Percentiles rank a stretch among this genome's conserved stretches.
These are phyloP conservation scores for Articulospora tetracladia DNA, from an alignment of 495 filamentous ascomycete genomes.

Conservation along the genomic window DNA sequence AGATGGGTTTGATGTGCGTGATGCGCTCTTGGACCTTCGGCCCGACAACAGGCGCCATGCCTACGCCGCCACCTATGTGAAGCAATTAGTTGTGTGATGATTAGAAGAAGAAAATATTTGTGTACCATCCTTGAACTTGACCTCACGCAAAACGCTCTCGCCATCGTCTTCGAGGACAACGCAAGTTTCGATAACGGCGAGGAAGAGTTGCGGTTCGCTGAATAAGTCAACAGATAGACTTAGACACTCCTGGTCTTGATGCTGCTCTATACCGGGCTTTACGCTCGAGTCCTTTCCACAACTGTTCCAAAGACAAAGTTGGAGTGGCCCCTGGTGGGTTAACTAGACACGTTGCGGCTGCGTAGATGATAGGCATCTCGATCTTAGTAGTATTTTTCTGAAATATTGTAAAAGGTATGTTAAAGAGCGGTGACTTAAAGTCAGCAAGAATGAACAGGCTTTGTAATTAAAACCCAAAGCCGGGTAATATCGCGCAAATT, in stretches of 20 bases:
- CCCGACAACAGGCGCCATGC: conserved; percentile 11
- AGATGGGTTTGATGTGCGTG: conserved; percentile 14
- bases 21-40: conserved; percentile 14
- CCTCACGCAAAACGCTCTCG: conserved; percentile 19
- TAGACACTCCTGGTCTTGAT: neutral
- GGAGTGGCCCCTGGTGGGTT: conserved; percentile 40
- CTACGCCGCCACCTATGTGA: conserved; percentile 11
- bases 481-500: too few relatives aligned
- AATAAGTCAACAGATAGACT: neutral
- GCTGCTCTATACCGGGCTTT: conserved; percentile 34
- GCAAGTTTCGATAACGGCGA: conserved; percentile 42
- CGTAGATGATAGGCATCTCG: conserved; percentile 32
- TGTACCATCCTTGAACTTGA: conserved; percentile 33
- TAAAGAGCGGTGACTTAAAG: neutral
- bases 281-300: conserved; percentile 48
- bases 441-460: neutral
- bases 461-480: too few relatives aligned
- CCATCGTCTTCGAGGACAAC: conserved; percentile 28
- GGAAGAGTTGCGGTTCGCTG: conserved; percentile 45
- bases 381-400: too few relatives aligned
- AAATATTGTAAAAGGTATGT: neutral
- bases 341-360: conserved; percentile 48
- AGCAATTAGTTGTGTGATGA: neutral
- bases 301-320: conserved; percentile 37
- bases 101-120: conserved; percentile 9